phyloP scores from a whole-genome alignment of 805 yeast genomes.

The Ascoidea asiatica region DNA sequence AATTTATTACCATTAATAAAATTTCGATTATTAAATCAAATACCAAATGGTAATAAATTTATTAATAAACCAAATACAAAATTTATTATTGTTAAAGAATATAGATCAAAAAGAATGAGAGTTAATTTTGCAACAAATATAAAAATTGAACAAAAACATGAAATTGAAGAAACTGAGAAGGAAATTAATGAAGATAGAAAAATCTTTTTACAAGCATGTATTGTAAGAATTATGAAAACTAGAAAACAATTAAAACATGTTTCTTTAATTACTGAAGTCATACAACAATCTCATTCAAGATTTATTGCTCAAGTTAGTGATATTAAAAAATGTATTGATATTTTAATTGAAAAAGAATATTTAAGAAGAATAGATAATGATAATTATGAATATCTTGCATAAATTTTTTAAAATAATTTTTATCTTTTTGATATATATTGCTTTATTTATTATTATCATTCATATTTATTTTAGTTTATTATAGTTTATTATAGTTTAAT shows the following conservation, averaged over 20 bases:
- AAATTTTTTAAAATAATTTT: conserved; percentile 3
- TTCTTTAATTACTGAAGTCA: conserved; percentile 73
- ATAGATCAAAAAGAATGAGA: conserved; percentile 71
- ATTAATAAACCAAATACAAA: conserved; percentile 37
- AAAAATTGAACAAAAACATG: conserved; percentile 44
- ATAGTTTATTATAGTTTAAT: too few species aligned
- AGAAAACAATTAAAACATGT: conserved; percentile 70
- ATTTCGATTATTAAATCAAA: conserved; percentile 57
- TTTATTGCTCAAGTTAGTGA: conserved; percentile 80
- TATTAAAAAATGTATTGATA: conserved; percentile 76
- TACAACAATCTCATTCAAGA: conserved; percentile 69
- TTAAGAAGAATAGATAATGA: conserved; percentile 61
- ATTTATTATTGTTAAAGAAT: conserved; percentile 65
- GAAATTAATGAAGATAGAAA: conserved; percentile 82
- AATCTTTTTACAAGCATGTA: conserved; percentile 79
- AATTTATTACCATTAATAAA: conserved; percentile 70
- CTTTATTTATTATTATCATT: too few species aligned
- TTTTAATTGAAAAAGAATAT: conserved; percentile 75
- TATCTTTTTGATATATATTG: too few species aligned
- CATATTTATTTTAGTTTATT: too few species aligned
- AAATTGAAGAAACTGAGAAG: conserved; percentile 58
- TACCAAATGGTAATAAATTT: conserved; percentile 47
- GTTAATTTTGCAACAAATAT: conserved; percentile 64
- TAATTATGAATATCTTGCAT: conserved; percentile 74
- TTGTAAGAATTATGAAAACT: conserved; percentile 94